Base-by-base conservation (phyloP, 371 early-diverging fungal species). In the Thermomucor indicae-seudaticae region DNA sequence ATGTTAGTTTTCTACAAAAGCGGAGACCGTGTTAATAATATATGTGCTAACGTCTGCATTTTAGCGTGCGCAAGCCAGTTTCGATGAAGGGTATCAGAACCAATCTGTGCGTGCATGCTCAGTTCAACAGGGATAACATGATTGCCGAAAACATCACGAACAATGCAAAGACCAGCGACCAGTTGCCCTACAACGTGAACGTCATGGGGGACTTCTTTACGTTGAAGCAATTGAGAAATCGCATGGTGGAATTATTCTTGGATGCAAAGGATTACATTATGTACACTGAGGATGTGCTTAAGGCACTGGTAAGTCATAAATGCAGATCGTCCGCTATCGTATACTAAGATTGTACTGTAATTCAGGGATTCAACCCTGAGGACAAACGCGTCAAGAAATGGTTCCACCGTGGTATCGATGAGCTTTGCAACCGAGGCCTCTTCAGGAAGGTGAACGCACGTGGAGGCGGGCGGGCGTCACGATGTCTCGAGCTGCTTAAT, bases 341-440 rank as follows among this genome's bases (percentile, higher is more conserved):
- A 19, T 24, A 35, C 24, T 11, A 17, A n/a, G n/a, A n/a, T 32
- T 51, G 12, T 23, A 31, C 25, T 19, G 39, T 28, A 23, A 32
- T 14, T 5, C 46, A 69, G 74, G 74, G 61, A 12, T 73, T 69
- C 41, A 43, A 72, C 53, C 17, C 29, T 3, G 44, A 24, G 3
- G 58, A 45, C 10, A 30, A 17, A 11, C 0, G 25, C 0, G 57
- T 63, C 0, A 27, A 51, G 28, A 67, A 62, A 27, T 73, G 74
- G 74, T 69, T 57, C 29, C 57, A 67, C 20, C 64, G 74, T 22
- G 29, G 35, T 4, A 34, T 69, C 27, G 61, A 69, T 43, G 57
- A 51, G 4, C 25, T 32, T 1, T 31, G 32, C 22, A n/a, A 19
- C 7, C 22, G 27, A 16, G 17, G 30, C 19, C 22, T 32, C 12